phyloP scores from a whole-genome alignment of 73 alveolate genomes.

The Paramecium tetraurelia region DNA sequence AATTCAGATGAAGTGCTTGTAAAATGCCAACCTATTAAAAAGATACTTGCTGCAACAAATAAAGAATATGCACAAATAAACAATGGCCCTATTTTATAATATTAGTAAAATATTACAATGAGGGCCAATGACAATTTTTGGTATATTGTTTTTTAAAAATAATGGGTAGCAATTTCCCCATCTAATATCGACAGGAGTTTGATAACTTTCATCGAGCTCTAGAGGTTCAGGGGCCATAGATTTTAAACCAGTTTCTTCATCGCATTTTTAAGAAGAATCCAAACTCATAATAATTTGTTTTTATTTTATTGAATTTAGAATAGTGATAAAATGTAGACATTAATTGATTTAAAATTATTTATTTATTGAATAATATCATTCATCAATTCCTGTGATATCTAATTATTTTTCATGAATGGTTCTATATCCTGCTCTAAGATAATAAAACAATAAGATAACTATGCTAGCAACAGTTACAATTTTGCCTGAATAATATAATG shows the following conservation, averaged over 20 bases:
- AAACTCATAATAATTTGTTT: background rate
- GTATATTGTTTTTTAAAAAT: slow-evolving; percentile 43
- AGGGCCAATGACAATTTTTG: slow-evolving; percentile 65
- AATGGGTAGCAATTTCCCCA: slow-evolving; percentile 55
- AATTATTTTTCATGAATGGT: background rate
- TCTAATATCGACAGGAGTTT: background rate
- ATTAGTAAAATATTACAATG: slow-evolving; percentile 57
- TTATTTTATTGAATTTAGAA: background rate
- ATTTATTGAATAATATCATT: background rate
- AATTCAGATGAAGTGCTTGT: background rate
- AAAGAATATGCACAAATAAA: slow-evolving; percentile 53
- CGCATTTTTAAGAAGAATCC: background rate
- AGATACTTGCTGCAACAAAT: background rate
- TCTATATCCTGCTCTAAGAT: background rate
- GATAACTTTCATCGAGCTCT: background rate
- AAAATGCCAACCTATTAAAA: slow-evolving; percentile 47
- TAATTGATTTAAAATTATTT: background rate
- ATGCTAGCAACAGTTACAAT: background rate
- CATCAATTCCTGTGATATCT: slow-evolving; percentile 33
- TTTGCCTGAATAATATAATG: background rate
- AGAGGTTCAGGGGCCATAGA: background rate
- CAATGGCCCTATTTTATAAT: slow-evolving; percentile 46
- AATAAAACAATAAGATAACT: background rate
- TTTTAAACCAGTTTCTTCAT: slow-evolving; percentile 18
- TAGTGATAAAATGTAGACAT: background rate